Percentiles rank a stretch among this genome's conserved stretches.
phyloP scores from a whole-genome alignment of 192 early-diverging fungal genomes.

The Gamsiella multidivaricata region DNA sequence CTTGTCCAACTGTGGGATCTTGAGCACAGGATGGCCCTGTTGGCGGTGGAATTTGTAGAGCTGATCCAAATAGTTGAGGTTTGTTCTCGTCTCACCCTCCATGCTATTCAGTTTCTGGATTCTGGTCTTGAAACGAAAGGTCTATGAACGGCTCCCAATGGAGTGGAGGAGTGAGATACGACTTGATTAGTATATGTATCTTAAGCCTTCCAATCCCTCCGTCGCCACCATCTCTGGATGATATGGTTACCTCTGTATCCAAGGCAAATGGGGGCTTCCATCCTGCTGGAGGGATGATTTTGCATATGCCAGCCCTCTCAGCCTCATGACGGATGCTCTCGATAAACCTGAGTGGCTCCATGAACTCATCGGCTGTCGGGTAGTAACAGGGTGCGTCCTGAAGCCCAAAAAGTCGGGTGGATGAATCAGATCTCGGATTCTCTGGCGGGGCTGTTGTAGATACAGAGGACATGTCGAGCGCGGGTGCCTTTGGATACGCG shows the following conservation, averaged over 20 bases:
- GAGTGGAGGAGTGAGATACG: too few species aligned
- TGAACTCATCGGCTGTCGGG: conserved; percentile 86
- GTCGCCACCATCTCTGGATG: too few species aligned
- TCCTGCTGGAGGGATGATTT: conserved; percentile 89
- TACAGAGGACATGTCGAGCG: conserved; percentile 45
- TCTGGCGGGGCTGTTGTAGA: conserved; percentile 33
- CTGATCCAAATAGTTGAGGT: conserved; percentile 91
- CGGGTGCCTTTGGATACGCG: conserved; percentile 12
- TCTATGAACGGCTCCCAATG: conserved; percentile 59
- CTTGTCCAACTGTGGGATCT: conserved; percentile 88
- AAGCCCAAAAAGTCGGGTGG: conserved; percentile 75
- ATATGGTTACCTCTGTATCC: conserved; percentile 80
- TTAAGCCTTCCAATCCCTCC: too few species aligned
- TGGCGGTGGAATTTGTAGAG: conserved; percentile 89
- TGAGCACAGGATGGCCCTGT: conserved; percentile 74
- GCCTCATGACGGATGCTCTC: conserved; percentile 80
- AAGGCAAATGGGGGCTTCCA: conserved; percentile 90
- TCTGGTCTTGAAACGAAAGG: conserved; percentile 89
- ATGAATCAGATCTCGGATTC: neutral
- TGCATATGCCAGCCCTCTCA: conserved; percentile 86
- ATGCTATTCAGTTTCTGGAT: conserved; percentile 93
- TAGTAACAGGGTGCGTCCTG: conserved; percentile 81
- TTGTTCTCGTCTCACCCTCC: conserved; percentile 87
- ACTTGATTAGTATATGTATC: too few species aligned
- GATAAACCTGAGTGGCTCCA: conserved; percentile 88